These are phyloP conservation scores for Trichomonas tenax DNA, from an alignment of 208 protist species.

Conservation along the genomic window DNA sequence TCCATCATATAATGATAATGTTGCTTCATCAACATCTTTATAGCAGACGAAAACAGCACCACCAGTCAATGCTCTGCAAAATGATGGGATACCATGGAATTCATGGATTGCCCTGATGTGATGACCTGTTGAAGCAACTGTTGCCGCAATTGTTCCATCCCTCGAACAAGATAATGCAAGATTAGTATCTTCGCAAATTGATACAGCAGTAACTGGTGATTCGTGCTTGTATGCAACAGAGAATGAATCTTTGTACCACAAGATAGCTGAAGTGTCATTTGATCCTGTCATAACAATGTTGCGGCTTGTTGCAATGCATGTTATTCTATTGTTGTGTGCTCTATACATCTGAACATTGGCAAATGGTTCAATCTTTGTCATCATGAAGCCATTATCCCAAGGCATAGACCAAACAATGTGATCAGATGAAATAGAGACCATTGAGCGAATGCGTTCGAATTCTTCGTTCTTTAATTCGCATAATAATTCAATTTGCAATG, in stretches of 20 bases:
- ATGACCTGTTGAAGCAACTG: background rate
- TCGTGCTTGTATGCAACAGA: background rate
- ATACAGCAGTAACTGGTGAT: background rate
- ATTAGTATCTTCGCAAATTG: background rate
- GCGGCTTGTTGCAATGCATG: background rate
- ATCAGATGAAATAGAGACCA: background rate
- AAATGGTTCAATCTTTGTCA: background rate
- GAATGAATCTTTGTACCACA: background rate
- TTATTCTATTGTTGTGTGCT: background rate
- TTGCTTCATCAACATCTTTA: background rate
- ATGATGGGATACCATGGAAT: background rate
- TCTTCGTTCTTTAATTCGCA: background rate
- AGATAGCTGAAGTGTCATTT: background rate
- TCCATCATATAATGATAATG: background rate
- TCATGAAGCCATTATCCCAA: background rate
- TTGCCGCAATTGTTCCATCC: background rate
- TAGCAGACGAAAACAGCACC: background rate
- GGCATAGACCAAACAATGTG: background rate
- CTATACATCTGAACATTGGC: background rate
- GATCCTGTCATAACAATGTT: background rate
- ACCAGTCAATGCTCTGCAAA: background rate
- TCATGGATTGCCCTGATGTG: background rate
- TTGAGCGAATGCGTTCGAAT: background rate
- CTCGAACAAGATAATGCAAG: background rate
- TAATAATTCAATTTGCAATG: background rate